A percentile compares a stretch with the other conserved stretches of the same genome.
Conservation (phyloP, 2,329 filamentous ascomycete genomes). For the Cytospora schulzeri region DNA sequence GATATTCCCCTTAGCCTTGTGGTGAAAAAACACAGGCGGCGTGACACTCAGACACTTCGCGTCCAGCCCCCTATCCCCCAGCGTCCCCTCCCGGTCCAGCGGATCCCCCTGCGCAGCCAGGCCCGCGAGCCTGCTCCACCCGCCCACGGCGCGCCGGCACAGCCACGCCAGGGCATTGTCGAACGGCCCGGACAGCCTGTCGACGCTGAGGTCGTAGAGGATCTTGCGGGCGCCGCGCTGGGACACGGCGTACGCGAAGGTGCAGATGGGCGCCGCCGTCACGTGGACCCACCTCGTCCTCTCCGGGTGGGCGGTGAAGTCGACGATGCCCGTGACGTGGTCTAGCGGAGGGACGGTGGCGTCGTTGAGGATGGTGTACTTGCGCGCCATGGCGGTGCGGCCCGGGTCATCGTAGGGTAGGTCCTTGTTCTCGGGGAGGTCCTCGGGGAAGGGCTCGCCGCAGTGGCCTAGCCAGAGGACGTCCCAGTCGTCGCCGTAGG, state of each 20-base stretch:
- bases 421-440: slow-evolving; percentile 21
- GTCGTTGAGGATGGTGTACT: slow-evolving; percentile 31
- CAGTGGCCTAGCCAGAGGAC: slow-evolving; percentile 56
- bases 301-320: slow-evolving; percentile 34
- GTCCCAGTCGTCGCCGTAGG: slow-evolving; percentile 55
- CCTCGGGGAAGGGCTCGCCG: slow-evolving; percentile 39
- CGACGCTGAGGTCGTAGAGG: slow-evolving; percentile 35
- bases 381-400: slow-evolving; percentile 21
- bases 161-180: slow-evolving; percentile 39
- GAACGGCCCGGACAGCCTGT: slow-evolving; percentile 36
- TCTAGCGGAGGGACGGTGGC: slow-evolving; percentile 33
- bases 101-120: slow-evolving; percentile 18
- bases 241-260: slow-evolving; percentile 40
- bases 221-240: slow-evolving; percentile 33
- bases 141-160: slow-evolving; percentile 36
- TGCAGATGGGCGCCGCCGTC: slow-evolving; percentile 42
- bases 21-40: slow-evolving; percentile 39
- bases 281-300: slow-evolving; percentile 43
- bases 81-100: slow-evolving; percentile 3
- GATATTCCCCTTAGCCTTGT: slow-evolving; percentile 34
- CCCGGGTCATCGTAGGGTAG: slow-evolving; percentile 15
- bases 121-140: slow-evolving; percentile 24
- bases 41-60: slow-evolving; percentile 39
- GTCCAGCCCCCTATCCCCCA: slow-evolving; percentile 34
- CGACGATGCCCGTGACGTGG: slow-evolving; percentile 33